Conservation (phyloP, 768 basidiomycete species). For the Chalciporus sphaerocephalus region DNA sequence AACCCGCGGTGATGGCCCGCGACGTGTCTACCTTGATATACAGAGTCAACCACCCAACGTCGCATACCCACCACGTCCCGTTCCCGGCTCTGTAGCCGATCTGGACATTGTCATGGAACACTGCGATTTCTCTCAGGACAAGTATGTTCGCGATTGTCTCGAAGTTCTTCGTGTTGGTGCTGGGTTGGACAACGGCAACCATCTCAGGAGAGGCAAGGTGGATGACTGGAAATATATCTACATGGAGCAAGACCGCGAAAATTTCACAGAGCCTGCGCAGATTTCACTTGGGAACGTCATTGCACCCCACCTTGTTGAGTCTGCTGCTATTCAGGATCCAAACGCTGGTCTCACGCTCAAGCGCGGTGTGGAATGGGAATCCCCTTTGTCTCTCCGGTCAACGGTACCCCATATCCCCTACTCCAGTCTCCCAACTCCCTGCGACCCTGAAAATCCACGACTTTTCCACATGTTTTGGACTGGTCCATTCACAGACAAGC, state of each 20-base stretch:
- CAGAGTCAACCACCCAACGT: constrained; percentile 55
- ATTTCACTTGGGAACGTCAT: constrained; percentile 32
- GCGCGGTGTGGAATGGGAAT: constrained; percentile 60
- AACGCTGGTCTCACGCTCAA: constrained; percentile 56
- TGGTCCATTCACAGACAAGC: constrained; percentile 97
- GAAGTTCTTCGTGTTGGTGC: constrained; percentile 90
- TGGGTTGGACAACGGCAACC: constrained; percentile 78
- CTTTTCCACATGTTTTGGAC: constrained; percentile 99
- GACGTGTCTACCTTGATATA: constrained; percentile 73
- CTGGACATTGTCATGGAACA: constrained; percentile 87
- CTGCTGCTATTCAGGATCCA: constrained; percentile 38
- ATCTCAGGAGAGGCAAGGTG: constrained; percentile 67
- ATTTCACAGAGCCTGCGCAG: constrained; percentile 34
- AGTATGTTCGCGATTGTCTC: constrained; percentile 97
- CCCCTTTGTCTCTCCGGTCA: constrained; percentile 41
- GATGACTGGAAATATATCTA: constrained; percentile 90
- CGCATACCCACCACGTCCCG: constrained; percentile 85
- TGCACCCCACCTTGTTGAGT: constrained; percentile 26
- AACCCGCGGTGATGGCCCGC: constrained; percentile 71
- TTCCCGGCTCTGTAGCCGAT: constrained; percentile 81
- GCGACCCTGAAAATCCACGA: constrained; percentile 81
- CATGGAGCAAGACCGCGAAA: constrained; percentile 52
- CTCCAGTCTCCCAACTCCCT: constrained; percentile 54
- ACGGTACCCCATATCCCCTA: constrained; percentile 53
- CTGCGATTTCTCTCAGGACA: constrained; percentile 82